A percentile compares a stretch with the other conserved stretches of the same genome.
phyloP scores from a whole-genome alignment of 2,329 filamentous ascomycete genomes.

The Fusarium stilboides region DNA sequence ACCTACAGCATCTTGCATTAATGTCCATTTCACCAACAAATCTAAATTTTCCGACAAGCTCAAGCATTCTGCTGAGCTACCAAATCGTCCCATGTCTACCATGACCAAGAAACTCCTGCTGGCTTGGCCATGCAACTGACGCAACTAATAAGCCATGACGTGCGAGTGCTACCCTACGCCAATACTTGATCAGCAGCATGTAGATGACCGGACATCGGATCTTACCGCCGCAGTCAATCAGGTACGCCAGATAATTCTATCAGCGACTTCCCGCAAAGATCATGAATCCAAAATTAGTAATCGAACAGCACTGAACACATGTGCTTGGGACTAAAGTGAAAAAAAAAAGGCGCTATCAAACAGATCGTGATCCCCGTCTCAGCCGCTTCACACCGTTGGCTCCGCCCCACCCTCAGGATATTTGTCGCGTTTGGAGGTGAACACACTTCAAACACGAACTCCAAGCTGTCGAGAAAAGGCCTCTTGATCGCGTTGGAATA shows the following conservation, averaged over 20 bases:
- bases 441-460: conserved; percentile 6
- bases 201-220: conserved; percentile 22
- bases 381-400: neutral
- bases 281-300: neutral
- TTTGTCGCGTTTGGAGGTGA: conserved; percentile 8
- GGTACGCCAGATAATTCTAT: neutral
- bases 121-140: conserved; percentile 13
- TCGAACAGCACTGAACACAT: conserved; percentile 2
- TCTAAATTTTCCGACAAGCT: too few relatives aligned
- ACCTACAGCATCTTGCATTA: neutral
- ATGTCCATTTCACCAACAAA: neutral
- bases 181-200: conserved; percentile 18
- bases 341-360: conserved; percentile 1
- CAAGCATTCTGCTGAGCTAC: neutral
- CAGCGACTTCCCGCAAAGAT: neutral
- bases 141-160: conserved; percentile 34
- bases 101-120: neutral
- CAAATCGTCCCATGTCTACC: conserved; percentile 7
- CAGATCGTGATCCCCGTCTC: conserved; percentile 3
- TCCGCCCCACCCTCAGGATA: conserved; percentile 13
- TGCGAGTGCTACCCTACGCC: conserved; percentile 34
- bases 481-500: conserved; percentile 3
- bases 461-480: neutral
- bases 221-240: neutral
- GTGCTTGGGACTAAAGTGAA: conserved; percentile 12